These are phyloP conservation scores for Pestalotiopsis sp. DNA, from an alignment of 2,329 filamentous ascomycete genomes.

Conservation along the genomic window DNA sequence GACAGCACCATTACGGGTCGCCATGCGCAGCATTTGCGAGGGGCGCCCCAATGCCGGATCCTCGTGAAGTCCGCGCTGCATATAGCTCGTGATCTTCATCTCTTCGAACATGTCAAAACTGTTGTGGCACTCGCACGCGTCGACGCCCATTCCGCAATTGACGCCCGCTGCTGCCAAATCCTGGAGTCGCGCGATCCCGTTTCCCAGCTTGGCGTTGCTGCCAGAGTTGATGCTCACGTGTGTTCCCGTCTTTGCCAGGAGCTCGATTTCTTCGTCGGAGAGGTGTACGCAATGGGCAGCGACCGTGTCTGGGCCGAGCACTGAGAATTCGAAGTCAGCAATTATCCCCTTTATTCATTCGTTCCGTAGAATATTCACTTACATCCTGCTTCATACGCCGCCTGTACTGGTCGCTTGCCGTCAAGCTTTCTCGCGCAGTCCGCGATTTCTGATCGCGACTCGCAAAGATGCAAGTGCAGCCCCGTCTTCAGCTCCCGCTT, in stretches of 20 bases:
- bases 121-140: constrained; percentile 29
- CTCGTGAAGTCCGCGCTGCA: constrained; percentile 22
- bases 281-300: constrained; percentile 27
- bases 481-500: constrained; percentile 23
- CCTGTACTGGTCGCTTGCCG: constrained; percentile 21
- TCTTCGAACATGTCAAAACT: constrained; percentile 29
- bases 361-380: background rate
- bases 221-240: constrained; percentile 23
- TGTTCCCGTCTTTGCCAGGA: constrained; percentile 23
- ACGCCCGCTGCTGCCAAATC: constrained; percentile 23
- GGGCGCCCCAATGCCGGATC: constrained; percentile 21
- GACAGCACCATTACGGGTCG: constrained; percentile 24
- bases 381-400: constrained; percentile 22
- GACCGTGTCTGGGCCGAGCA: constrained; percentile 23
- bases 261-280: constrained; percentile 21
- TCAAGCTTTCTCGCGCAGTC: constrained; percentile 20
- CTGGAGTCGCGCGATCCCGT: constrained; percentile 22
- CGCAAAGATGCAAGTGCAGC: constrained; percentile 25
- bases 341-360: background rate
- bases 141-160: constrained; percentile 26
- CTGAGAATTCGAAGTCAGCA: background rate
- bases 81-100: constrained; percentile 27
- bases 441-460: constrained; percentile 21
- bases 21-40: constrained; percentile 25
- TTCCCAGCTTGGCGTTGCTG: constrained; percentile 27